Conservation (phyloP, 2,329 filamentous ascomycete genomes). For the Diplodia mutila region DNA sequence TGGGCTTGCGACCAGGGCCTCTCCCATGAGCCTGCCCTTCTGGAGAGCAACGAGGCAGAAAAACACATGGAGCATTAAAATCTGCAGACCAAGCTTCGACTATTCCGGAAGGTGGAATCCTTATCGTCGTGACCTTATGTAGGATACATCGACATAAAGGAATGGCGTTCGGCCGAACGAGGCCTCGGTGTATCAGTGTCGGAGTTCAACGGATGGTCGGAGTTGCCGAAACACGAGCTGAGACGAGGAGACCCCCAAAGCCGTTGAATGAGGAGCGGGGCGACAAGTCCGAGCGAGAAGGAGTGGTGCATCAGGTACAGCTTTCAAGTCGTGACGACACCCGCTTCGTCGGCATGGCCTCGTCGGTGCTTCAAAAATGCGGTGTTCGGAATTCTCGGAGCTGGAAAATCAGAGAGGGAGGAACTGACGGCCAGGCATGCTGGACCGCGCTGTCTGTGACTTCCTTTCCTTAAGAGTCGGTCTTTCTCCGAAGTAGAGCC, state of each 20-base stretch:
- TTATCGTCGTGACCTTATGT: background rate
- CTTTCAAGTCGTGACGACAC: background rate
- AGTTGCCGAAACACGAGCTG: conserved; percentile 2
- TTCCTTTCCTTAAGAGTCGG: background rate
- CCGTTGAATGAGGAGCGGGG: background rate
- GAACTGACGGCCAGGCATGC: background rate
- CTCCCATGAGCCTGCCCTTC: background rate
- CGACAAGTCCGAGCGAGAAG: background rate
- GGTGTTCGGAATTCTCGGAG: background rate
- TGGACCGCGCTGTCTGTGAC: no score
- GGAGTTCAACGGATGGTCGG: no score
- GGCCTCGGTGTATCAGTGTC: background rate
- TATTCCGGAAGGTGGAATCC: background rate
- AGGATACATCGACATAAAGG: background rate
- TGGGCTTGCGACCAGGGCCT: background rate
- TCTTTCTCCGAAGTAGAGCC: conserved; percentile 23
- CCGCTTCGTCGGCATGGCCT: background rate
- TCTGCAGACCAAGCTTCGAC: background rate
- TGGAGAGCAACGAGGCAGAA: background rate
- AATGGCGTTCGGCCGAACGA: background rate
- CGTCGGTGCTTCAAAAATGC: background rate
- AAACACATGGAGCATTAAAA: background rate
- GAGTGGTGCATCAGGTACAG: background rate
- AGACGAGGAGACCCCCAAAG: background rate
- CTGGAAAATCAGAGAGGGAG: background rate